Evolutionary conservation across 2,329 filamentous ascomycete species (phyloP).

Genomic region (Paramyrothecium sp.): DNA sequence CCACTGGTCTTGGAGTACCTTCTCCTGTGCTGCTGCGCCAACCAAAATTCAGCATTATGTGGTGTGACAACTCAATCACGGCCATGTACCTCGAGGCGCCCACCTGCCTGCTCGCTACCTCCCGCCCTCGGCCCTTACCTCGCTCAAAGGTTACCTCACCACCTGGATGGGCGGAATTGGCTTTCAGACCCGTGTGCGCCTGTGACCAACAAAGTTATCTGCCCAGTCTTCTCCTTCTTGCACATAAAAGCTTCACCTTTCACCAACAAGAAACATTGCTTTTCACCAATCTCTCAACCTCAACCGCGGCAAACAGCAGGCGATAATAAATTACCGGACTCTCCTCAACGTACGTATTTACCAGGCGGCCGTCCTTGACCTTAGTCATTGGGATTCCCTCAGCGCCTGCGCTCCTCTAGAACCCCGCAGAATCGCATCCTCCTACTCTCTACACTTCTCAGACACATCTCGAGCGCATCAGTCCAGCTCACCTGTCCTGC

Average conservation of each 20-base stretch:
- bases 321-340: too few species aligned
- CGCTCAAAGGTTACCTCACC: too few species aligned
- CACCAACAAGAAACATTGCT: too few species aligned
- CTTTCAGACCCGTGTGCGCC: too few species aligned
- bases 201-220: too few species aligned
- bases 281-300: too few species aligned
- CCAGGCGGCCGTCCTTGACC: background rate
- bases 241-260: too few species aligned
- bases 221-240: too few species aligned
- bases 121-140: background rate
- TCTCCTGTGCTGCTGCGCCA: background rate
- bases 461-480: background rate
- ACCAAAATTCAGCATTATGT: background rate
- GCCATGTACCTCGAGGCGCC: background rate
- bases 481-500: background rate
- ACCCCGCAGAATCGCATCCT: background rate
- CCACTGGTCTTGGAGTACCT: background rate
- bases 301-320: too few species aligned
- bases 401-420: background rate
- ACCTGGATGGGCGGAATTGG: too few species aligned
- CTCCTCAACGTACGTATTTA: background rate
- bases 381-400: background rate
- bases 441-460: background rate
- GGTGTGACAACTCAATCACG: background rate
- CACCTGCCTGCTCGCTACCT: background rate